phyloP scores from a whole-genome alignment of 2,329 filamentous ascomycete species.

The Calonectria honghensis region DNA sequence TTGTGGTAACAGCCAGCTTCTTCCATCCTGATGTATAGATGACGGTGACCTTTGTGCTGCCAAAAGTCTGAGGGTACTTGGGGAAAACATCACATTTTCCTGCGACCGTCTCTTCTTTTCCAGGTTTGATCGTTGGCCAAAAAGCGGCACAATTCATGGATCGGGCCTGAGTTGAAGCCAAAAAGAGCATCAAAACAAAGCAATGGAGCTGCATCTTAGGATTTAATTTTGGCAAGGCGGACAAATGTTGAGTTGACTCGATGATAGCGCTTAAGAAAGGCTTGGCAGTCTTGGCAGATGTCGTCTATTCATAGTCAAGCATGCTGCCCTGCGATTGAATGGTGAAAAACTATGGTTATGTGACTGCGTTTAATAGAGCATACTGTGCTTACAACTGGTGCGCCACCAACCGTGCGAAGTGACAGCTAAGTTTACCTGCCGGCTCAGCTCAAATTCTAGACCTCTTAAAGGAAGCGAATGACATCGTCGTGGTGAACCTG shows the following conservation, averaged over 20 bases:
- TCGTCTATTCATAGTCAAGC: no score
- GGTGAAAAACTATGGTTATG: background rate
- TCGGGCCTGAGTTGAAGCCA: constrained; percentile 24
- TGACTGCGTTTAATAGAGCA: background rate
- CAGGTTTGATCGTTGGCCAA: constrained; percentile 20
- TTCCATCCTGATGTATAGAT: constrained; percentile 40
- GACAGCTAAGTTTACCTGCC: background rate
- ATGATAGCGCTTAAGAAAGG: background rate
- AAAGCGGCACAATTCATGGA: constrained; percentile 33
- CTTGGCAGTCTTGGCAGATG: background rate
- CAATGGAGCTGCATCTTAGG: constrained; percentile 32
- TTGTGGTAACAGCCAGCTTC: background rate
- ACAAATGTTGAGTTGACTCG: background rate
- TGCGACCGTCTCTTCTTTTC: constrained; percentile 24
- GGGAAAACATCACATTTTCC: constrained; percentile 34
- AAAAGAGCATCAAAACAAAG: background rate
- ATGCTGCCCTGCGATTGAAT: background rate
- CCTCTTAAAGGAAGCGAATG: background rate
- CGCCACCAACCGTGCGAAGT: background rate
- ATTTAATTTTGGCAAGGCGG: background rate
- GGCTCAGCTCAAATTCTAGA: background rate
- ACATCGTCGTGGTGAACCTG: background rate
- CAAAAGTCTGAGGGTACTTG: constrained; percentile 38
- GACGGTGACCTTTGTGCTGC: constrained; percentile 33
- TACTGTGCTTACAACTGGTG: background rate